Evolutionary conservation across 106 monocot species (phyloP).

Genomic region (Chionographis japonica): DNA sequence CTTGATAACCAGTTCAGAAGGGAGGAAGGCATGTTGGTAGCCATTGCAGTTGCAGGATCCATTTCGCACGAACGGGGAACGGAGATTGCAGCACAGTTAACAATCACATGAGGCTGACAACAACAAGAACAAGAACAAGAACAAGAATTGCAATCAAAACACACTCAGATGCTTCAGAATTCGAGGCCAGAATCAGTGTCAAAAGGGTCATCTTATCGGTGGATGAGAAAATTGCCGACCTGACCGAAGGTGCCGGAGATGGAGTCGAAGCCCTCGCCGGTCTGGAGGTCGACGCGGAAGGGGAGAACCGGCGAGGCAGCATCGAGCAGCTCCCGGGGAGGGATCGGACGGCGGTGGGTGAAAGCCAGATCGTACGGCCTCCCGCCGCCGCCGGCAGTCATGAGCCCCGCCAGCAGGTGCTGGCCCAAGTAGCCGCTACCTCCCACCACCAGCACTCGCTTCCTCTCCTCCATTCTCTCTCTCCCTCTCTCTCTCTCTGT

Average conservation of each 20-base stretch:
- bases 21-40: slow-evolving; percentile 65
- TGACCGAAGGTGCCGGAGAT: slow-evolving; percentile 63
- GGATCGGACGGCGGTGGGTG: slow-evolving; percentile 72
- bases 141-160: too few relatives aligned
- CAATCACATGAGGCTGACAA: slow-evolving; percentile 72
- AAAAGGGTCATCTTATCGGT: background rate
- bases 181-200: too few relatives aligned
- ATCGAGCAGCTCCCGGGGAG: slow-evolving; percentile 51
- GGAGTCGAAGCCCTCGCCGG: slow-evolving; percentile 62
- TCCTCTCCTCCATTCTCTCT: slow-evolving; percentile 33
- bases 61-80: slow-evolving; percentile 79
- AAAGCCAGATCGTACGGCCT: slow-evolving; percentile 52
- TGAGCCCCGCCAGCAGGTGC: slow-evolving; percentile 58
- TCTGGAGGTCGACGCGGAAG: slow-evolving; percentile 68
- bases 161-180: too few relatives aligned
- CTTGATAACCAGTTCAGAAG: slow-evolving; percentile 70
- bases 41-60: slow-evolving; percentile 72
- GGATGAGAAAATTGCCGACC: slow-evolving; percentile 16
- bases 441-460: slow-evolving; percentile 72
- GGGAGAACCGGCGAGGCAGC: slow-evolving; percentile 37
- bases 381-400: slow-evolving; percentile 4
- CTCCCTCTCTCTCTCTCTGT: background rate
- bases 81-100: slow-evolving; percentile 90
- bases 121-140: background rate
- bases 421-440: slow-evolving; percentile 92